Percentiles rank a stretch among this genome's conserved stretches.
Evolutionary conservation across 129 eudicot species (phyloP).

Genomic region (Flaveria bidentis): DNA sequence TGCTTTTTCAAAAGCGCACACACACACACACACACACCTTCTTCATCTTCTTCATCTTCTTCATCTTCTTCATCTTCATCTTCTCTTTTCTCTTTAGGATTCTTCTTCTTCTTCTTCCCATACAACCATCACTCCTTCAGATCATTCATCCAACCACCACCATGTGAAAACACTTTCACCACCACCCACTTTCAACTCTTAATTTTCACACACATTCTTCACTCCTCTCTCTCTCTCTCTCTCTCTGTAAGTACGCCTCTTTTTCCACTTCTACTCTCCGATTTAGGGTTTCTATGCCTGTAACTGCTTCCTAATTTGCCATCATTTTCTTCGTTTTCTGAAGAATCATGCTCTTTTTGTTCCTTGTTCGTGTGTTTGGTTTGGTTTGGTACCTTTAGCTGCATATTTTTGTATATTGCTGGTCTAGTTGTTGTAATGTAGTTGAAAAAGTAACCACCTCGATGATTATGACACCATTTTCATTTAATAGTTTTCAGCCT

Average conservation of each 20-base stretch:
- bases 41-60: slow-evolving; percentile 37
- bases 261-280: slow-evolving; percentile 4
- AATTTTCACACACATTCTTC: slow-evolving; percentile 11
- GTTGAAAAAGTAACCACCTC: slow-evolving; percentile 18
- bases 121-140: slow-evolving; percentile 42
- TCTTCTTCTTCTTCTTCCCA: slow-evolving; percentile 39
- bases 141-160: slow-evolving; percentile 26
- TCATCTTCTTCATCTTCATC: slow-evolving; percentile 5
- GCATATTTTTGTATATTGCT: slow-evolving; percentile 7
- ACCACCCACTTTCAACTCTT: not conserved
- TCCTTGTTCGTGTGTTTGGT: slow-evolving; percentile 21
- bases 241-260: slow-evolving; percentile 30
- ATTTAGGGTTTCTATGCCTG: slow-evolving; percentile 23
- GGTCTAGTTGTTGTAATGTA: slow-evolving; percentile 35
- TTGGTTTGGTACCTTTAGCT: slow-evolving; percentile 23
- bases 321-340: too few species aligned
- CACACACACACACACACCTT: slow-evolving; percentile 42
- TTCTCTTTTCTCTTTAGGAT: slow-evolving; percentile 34
- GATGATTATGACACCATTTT: slow-evolving; percentile 24
- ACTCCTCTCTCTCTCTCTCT: slow-evolving; percentile 1
- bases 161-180: slow-evolving; percentile 15
- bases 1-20: slow-evolving; percentile 43
- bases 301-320: slow-evolving; percentile 20
- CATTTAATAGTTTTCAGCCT: not conserved
- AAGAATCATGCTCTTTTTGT: not conserved